Evolutionary conservation across 768 basidiomycete genomes (phyloP).

Genomic region (Kwoniella shandongensis): DNA sequence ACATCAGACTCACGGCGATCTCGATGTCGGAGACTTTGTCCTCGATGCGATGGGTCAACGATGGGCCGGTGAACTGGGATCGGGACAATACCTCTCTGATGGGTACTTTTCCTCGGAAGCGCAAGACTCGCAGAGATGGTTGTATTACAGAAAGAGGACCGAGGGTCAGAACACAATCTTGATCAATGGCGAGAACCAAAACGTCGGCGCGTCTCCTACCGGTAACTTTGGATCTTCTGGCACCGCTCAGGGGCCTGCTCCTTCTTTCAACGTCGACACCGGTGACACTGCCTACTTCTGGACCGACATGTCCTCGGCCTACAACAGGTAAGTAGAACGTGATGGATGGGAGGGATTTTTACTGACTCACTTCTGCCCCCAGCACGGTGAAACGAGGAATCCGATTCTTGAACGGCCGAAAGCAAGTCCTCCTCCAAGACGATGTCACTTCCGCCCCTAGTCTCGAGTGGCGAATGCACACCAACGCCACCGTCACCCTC

Average conservation of each 20-base stretch:
- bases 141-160: slow-evolving; percentile 93
- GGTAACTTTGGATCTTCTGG: slow-evolving; percentile 62
- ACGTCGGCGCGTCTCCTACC: slow-evolving; percentile 65
- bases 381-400: slow-evolving; percentile 79
- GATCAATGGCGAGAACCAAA: slow-evolving; percentile 74
- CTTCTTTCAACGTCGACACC: slow-evolving; percentile 64
- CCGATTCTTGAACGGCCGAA: slow-evolving; percentile 75
- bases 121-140: slow-evolving; percentile 73
- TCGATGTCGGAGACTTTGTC: slow-evolving; percentile 94
- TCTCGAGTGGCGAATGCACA: slow-evolving; percentile 86
- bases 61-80: slow-evolving; percentile 93
- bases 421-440: slow-evolving; percentile 89
- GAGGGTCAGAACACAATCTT: slow-evolving; percentile 96
- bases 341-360: background rate
- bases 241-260: slow-evolving; percentile 75
- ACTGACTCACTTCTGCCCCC: slow-evolving; percentile 27
- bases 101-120: slow-evolving; percentile 75
- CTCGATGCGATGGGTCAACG: slow-evolving; percentile 88
- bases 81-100: slow-evolving; percentile 72
- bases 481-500: slow-evolving; percentile 73
- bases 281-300: slow-evolving; percentile 78
- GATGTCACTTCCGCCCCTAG: slow-evolving; percentile 65
- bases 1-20: slow-evolving; percentile 92
- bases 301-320: slow-evolving; percentile 75
- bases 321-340: slow-evolving; percentile 37